Conservation (phyloP, 352 stramenopile species). For the Phytopythium aichiense region DNA sequence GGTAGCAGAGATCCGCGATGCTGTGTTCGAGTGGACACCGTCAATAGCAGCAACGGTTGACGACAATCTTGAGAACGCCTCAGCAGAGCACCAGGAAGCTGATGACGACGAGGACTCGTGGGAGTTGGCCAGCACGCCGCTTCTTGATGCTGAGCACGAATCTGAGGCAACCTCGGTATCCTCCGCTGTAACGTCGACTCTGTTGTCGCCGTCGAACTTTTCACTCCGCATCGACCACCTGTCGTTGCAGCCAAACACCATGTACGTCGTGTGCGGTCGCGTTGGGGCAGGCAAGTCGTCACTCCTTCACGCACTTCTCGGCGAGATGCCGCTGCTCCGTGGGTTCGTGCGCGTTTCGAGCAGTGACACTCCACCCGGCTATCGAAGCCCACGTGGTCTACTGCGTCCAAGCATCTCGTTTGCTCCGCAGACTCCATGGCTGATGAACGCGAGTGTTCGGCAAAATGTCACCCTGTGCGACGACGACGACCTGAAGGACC, state of each 20-base stretch:
- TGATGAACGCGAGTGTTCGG: constrained; percentile 57
- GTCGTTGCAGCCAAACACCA: constrained; percentile 25
- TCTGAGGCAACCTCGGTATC: not conserved
- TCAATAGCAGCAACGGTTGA: not conserved
- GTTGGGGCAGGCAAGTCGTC: constrained; percentile 96
- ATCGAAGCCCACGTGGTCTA: not conserved
- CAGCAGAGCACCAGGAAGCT: not conserved
- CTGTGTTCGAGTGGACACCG: constrained; percentile 23
- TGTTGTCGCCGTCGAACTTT: constrained; percentile 17
- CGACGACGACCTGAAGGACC: constrained; percentile 9
- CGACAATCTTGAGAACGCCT: not conserved
- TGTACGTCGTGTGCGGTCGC: constrained; percentile 76
- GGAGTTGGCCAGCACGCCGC: not conserved
- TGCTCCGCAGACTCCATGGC: constrained; percentile 72
- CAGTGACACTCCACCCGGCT: not conserved
- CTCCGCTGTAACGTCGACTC: not conserved
- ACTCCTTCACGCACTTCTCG: constrained; percentile 92
- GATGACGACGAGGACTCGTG: not conserved
- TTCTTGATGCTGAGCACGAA: not conserved
- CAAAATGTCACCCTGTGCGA: constrained; percentile 59
- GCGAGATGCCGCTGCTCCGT: constrained; percentile 89
- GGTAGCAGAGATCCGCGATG: constrained; percentile 22
- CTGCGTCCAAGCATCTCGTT: constrained; percentile 38
- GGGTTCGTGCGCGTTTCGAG: constrained; percentile 17
- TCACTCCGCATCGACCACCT: constrained; percentile 44